A percentile compares a stretch with the other conserved stretches of the same genome.
phyloP scores from a whole-genome alignment of 805 yeast genomes.

The Candida tallmaniae region DNA sequence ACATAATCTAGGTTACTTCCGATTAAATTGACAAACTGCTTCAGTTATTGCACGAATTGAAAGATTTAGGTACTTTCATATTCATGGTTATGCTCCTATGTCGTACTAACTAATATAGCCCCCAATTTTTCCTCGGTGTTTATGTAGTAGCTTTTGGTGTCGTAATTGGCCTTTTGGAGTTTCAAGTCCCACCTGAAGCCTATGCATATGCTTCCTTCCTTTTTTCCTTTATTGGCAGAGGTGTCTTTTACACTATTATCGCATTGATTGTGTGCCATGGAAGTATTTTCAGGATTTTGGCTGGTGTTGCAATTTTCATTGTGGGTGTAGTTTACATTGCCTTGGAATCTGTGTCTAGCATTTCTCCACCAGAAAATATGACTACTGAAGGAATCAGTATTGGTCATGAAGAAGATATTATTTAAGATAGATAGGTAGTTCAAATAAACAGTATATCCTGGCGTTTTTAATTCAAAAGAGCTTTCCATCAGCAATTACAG shows the following conservation, averaged over 20 bases:
- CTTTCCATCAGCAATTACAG: too few relatives aligned
- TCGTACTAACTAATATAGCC: constrained; percentile 11
- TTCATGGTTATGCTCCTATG: too few relatives aligned
- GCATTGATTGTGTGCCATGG: constrained; percentile 43
- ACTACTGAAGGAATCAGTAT: constrained; percentile 41
- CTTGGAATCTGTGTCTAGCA: constrained; percentile 68
- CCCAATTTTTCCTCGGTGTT: constrained; percentile 50
- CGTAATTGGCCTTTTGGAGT: constrained; percentile 46
- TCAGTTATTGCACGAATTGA: background rate
- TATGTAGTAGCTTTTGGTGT: constrained; percentile 53
- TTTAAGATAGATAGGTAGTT: constrained; percentile 13
- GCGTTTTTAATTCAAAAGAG: too few relatives aligned
- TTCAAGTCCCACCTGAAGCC: constrained; percentile 55
- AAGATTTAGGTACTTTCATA: background rate
- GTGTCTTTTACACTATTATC: constrained; percentile 43
- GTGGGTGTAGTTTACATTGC: constrained; percentile 57
- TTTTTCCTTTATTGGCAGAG: constrained; percentile 73
- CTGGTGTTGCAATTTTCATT: constrained; percentile 54
- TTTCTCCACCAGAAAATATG: constrained; percentile 82
- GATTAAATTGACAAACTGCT: background rate
- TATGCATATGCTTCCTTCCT: constrained; percentile 62
- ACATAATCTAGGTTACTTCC: background rate
- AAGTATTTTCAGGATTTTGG: constrained; percentile 50
- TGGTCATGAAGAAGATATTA: constrained; percentile 39
- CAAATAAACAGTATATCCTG: too few relatives aligned